Base-by-base conservation (phyloP, 495 filamentous ascomycete species). In the Haplographium delicatum region DNA sequence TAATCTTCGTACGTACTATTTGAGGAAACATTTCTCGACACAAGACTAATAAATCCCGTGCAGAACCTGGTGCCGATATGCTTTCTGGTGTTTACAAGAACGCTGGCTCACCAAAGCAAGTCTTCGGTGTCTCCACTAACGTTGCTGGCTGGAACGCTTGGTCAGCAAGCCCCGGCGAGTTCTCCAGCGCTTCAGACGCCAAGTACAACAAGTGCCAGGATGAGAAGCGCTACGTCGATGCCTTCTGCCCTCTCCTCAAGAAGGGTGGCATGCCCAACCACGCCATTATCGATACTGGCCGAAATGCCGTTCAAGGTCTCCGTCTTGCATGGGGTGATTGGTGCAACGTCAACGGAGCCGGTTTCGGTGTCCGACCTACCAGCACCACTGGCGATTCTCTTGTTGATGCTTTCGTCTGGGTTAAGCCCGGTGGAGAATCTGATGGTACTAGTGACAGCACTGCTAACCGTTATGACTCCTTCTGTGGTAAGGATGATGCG, bases 361-460 rank as follows among this genome's bases (percentile, higher is more conserved):
- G 86, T 34, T 89, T 90, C 65, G 86, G 86, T 65, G 71, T 75
- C 38, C 82, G 81, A 50, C 81, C 82, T 0, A 83, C 81, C 3
- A 69, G 78, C 25, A 61, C 74, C 51, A 86, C 84, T 7, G 81
- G 79, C 44, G 60, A 74, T 62, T 61, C 71, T 20, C 74, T 85
- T 20, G 72, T 74, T 39, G 85, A 89, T 65, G 82, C 86, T 39
- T 88, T 89, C 66, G 84, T 88, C 62, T 89, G 85, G 86, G 71
- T 86, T 57, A 89, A 89, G 79, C 86, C 85, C 45, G 86, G 86
- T 58, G 86, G 86, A 57, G 85, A 91, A 67, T 82, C 79, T 43
- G 86, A 89, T 65, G 86, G 86, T 54, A 89, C 85, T 41, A 80
- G 73, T 44, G 72, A 90, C 61, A 68, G 59, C 27, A 64, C 68